These are phyloP conservation scores for Paecilomyces niveus DNA, from an alignment of 2,329 filamentous ascomycete genomes.

Conservation along the genomic window DNA sequence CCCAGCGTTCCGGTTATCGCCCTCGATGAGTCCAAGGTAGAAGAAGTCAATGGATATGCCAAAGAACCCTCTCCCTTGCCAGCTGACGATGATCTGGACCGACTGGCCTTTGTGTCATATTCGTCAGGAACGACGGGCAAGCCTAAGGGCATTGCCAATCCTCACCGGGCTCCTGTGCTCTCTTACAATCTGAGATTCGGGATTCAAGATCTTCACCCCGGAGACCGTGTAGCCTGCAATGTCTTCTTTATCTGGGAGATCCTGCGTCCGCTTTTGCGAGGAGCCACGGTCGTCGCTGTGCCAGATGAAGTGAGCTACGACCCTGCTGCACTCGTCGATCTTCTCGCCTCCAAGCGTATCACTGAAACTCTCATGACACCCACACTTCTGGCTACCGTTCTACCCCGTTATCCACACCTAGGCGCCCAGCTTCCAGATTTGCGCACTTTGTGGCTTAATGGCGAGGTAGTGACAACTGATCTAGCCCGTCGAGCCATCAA, in stretches of 20 bases:
- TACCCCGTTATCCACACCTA: slow-evolving; percentile 62
- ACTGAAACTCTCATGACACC: slow-evolving; percentile 82
- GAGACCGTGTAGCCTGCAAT: slow-evolving; percentile 78
- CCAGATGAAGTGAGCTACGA: slow-evolving; percentile 74
- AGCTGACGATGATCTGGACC: slow-evolving; percentile 61
- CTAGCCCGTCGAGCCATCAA: slow-evolving; percentile 61
- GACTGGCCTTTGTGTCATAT: slow-evolving; percentile 73
- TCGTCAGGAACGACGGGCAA: slow-evolving; percentile 71
- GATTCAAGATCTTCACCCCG: slow-evolving; percentile 61
- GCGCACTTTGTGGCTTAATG: slow-evolving; percentile 70
- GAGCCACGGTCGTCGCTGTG: slow-evolving; percentile 67
- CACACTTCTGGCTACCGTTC: slow-evolving; percentile 66
- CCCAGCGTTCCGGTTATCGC: slow-evolving; percentile 54
- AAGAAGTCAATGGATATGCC: slow-evolving; percentile 28
- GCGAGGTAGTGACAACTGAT: slow-evolving; percentile 74
- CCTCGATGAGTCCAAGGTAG: slow-evolving; percentile 45
- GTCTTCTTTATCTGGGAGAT: slow-evolving; percentile 87
- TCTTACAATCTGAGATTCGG: slow-evolving; percentile 69
- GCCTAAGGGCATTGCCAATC: slow-evolving; percentile 77
- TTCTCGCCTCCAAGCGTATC: slow-evolving; percentile 58
- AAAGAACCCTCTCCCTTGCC: slow-evolving; percentile 47
- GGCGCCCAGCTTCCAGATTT: slow-evolving; percentile 57
- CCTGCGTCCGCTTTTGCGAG: slow-evolving; percentile 65
- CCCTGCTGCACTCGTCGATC: slow-evolving; percentile 63
- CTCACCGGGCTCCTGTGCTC: slow-evolving; percentile 64